Evolutionary conservation across 2,329 filamentous ascomycete genomes (phyloP), one percentile per base, ranked within the genome.

Genomic region (Paecilomyces dactylethromorphus): DNA sequence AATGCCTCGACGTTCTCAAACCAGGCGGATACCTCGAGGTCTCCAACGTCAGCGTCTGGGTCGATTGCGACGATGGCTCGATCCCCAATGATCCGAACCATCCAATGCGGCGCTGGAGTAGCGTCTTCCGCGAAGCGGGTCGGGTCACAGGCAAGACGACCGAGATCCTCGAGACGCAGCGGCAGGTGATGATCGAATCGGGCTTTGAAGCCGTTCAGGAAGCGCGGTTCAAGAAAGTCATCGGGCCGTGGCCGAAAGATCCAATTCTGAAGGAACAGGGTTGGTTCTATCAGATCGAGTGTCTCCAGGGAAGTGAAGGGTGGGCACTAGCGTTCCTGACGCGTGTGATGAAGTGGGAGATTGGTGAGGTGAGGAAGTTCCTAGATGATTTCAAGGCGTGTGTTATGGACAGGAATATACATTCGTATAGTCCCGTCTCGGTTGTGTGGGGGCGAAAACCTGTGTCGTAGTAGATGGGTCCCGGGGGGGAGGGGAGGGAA

Each of bases 1-100:
- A 45, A 69, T 74, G 59, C 70, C 69, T 3, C 69, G 63, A 55
- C 58, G 58, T 8, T 18, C 35, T 45, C 8, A 45, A 45, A 18
- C 35, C 35, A n/a, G 35, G 35, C 8, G 35, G 35, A 6, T 45
- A 45, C 18, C 35, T 45, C 15, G 35, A 45, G 8, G 15, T 45
- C 6, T 45, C 35, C 13, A 45, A 45, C 15, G 35, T 45, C 35
- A 45, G 35, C 15, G 35, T 45, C 35, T 45, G 35, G 35, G 35
- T 45, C 8, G 13, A 45, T 8, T 45, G 35, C 13, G 35, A 45
- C 35, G 35, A 45, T 45, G 35, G 15, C 35, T 45, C 35, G 35
- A 45, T 45, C 8, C 35, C 35, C 13, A 7, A 45, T 45, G 35
- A 45, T 45, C 35, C 35, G 35, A 45, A 45, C 3, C 35, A 45